Evolutionary conservation across 202 grass and related monocot genomes (phyloP).

Genomic region (Setaria italica): DNA sequence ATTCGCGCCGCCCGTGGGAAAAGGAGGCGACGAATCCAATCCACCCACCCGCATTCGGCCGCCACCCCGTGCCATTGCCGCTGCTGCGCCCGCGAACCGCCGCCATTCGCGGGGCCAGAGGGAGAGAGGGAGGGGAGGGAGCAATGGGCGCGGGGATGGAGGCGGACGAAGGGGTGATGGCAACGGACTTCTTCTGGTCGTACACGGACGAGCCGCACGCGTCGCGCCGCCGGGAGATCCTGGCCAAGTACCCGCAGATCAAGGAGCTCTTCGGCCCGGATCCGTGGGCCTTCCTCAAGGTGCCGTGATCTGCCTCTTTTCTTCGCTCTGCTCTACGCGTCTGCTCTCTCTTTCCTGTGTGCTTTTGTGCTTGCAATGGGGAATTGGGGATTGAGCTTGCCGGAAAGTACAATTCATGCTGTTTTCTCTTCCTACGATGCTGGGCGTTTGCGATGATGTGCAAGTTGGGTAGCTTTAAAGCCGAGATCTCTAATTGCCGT

Average conservation of each 20-base stretch:
- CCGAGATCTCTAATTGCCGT: background rate
- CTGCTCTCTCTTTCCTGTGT: background rate
- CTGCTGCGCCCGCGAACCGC: constrained; percentile 10
- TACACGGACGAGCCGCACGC: constrained; percentile 99
- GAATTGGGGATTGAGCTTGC: background rate
- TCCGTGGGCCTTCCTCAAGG: constrained; percentile 84
- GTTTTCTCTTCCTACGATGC: background rate
- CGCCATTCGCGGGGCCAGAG: constrained; percentile 6
- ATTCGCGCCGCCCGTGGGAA: constrained; percentile 2
- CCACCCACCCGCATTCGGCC: background rate
- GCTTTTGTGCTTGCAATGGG: background rate
- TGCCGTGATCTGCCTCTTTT: constrained; percentile 43
- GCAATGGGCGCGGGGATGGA: constrained; percentile 47
- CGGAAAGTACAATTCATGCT: background rate
- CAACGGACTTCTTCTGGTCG: constrained; percentile 97
- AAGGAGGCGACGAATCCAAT: constrained; percentile 4
- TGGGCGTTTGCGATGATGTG: background rate
- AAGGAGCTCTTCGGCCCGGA: constrained; percentile 97
- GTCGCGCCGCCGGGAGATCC: constrained; percentile 88
- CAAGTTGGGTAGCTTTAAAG: background rate
- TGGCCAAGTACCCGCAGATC: constrained; percentile 89
- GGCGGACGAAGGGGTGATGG: constrained; percentile 75
- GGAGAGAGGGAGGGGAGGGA: constrained; percentile 11
- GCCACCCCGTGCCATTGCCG: background rate
- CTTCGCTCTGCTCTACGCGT: background rate